Evolutionary conservation across 2,329 filamentous ascomycete species (phyloP).

Genomic region (Neofusicoccum umdonicola): DNA sequence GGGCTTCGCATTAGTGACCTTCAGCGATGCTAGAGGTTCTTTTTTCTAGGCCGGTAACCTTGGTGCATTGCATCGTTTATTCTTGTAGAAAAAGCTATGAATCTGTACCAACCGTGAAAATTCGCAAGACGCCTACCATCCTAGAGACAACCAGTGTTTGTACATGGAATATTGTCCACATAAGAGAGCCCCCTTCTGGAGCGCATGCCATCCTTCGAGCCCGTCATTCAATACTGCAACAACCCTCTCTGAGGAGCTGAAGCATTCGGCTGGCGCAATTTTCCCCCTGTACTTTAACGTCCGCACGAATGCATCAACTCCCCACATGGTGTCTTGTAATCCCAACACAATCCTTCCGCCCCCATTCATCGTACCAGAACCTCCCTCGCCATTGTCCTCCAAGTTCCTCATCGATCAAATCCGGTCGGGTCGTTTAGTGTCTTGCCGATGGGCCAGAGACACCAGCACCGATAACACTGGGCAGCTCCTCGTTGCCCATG

Average conservation of each 20-base stretch:
- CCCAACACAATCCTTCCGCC: no score
- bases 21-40: neutral
- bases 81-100: slow-evolving; percentile 10
- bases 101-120: slow-evolving; percentile 5
- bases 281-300: neutral
- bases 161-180: slow-evolving; percentile 14
- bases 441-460: slow-evolving; percentile 66
- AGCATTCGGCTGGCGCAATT: no score
- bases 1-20: slow-evolving; percentile 1
- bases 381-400: neutral
- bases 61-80: slow-evolving; percentile 12
- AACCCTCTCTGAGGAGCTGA: no score
- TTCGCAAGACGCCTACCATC: slow-evolving; percentile 11
- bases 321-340: no score
- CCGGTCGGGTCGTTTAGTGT: slow-evolving; percentile 32
- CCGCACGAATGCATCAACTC: neutral
- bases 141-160: slow-evolving; percentile 8
- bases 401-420: neutral
- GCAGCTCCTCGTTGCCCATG: slow-evolving; percentile 83
- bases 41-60: neutral
- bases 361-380: neutral
- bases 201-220: neutral
- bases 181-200: neutral
- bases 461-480: slow-evolving; percentile 93
- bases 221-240: neutral